A percentile compares a stretch with the other conserved stretches of the same genome.
Evolutionary conservation across 2,329 filamentous ascomycete genomes (phyloP).

Genomic region (Ophiostoma populinum): DNA sequence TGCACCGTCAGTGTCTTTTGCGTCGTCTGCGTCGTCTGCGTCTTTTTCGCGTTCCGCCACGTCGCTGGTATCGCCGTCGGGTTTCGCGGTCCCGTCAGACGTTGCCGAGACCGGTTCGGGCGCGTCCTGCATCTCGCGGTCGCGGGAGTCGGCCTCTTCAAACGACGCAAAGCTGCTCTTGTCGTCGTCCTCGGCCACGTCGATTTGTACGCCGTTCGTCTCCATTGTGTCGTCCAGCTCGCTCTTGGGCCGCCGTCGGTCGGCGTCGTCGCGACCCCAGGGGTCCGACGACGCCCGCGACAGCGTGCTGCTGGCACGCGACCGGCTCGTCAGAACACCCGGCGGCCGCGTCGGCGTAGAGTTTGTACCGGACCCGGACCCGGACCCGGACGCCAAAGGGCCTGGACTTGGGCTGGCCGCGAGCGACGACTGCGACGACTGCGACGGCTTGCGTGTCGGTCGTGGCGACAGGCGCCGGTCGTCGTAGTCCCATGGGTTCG

Average conservation of each 20-base stretch:
- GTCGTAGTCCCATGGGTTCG: conserved; percentile 3
- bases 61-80: background rate
- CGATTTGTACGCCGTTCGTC: background rate
- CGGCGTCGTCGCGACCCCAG: background rate
- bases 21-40: background rate
- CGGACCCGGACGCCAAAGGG: no score
- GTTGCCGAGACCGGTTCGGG: no score
- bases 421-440: conserved; percentile 12
- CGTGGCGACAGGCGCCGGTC: conserved; percentile 16
- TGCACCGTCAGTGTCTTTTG: background rate
- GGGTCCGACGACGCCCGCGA: background rate
- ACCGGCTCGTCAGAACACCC: background rate
- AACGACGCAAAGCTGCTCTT: background rate
- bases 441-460: conserved; percentile 16
- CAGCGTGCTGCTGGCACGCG: background rate
- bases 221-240: background rate
- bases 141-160: no score
- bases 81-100: no score
- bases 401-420: no score
- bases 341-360: conserved; percentile 5
- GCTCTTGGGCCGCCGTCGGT: background rate
- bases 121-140: no score
- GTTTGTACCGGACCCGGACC: no score
- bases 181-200: background rate
- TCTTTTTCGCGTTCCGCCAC: no score